Evolutionary conservation across 495 filamentous ascomycete genomes (phyloP), one percentile per base, ranked within the genome.

Genomic region (Aspergillus biplanus): DNA sequence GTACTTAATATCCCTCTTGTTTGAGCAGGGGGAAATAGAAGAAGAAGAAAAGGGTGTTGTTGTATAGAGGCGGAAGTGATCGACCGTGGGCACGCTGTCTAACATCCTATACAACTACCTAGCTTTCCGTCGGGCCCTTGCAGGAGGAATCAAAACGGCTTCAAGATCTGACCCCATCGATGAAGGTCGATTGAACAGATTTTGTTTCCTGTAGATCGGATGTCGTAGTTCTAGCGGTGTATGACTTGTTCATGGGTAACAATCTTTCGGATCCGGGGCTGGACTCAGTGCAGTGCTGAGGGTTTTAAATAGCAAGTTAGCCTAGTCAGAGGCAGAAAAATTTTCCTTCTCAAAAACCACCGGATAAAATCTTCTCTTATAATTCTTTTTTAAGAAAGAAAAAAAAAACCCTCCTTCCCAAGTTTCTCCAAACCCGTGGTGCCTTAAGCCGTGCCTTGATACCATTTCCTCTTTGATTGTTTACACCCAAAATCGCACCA

Each of bases 81-180:
- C 67, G 62, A 61, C 49, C 62, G 58, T 55, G 52, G 59, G 55
- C 57, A 58, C 68, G 34, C 59, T 63, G 67, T 71, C 65, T 66
- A 68, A 72, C 67, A 66, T 59, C 65, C 68, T 74, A 73, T 72
- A 71, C 70, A 71, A 66, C 70, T 27, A 27, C 21, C 21, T 65
- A 71, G 63, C 67, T 55, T 71, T 66, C 69, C 70, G 67, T 60
- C 76, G 76, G 76, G 71, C 70, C 72, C 75, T 79, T 79, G 75
- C 76, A 79, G 75, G 33, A 50, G 34, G n/a, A 34, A 48, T 61
- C 56, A 65, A 69, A 63, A 67, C 61, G 61, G 34, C 62, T 60
- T 65, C 58, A 53, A 57, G 64, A 65, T 71, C 60, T 65, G 58
- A 59, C 58, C 58, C 53, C 63, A 70, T 62, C 42, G 58, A 65